phyloP scores from a whole-genome alignment of 805 yeast genomes.

The Lipomyces sp. region DNA sequence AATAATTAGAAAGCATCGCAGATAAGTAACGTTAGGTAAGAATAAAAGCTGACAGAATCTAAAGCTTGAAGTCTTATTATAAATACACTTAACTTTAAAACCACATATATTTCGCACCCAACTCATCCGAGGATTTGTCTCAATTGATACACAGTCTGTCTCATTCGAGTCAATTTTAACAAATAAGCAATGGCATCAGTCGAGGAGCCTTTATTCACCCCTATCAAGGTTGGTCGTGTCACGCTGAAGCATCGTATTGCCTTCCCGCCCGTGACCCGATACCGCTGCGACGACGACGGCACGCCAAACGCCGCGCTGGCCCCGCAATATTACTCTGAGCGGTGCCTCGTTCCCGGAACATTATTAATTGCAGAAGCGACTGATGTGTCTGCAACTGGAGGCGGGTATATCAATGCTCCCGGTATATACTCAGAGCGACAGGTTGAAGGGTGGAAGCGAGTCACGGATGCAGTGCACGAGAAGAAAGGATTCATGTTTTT shows the following conservation, averaged over 20 bases:
- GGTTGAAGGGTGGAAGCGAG: constrained; percentile 72
- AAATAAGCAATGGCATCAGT: no score
- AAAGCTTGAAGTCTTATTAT: no score
- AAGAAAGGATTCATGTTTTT: constrained; percentile 41
- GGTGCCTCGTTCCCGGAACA: constrained; percentile 57
- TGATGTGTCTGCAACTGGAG: constrained; percentile 44
- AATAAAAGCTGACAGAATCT: no score
- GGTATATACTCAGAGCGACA: constrained; percentile 70
- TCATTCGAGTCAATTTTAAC: no score
- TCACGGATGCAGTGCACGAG: constrained; percentile 47
- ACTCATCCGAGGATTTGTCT: no score
- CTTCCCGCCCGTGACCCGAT: constrained; percentile 53
- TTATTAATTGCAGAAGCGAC: constrained; percentile 61
- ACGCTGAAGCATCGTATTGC: constrained; percentile 43
- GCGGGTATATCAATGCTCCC: constrained; percentile 41
- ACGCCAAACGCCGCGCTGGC: constrained; percentile 42
- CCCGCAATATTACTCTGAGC: constrained; percentile 53
- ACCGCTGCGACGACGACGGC: constrained; percentile 36
- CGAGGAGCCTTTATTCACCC: constrained; percentile 25
- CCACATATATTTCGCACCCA: no score
- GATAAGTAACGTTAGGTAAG: no score
- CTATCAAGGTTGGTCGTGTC: constrained; percentile 33
- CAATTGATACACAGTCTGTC: no score
- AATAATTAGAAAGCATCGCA: no score
- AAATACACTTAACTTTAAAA: no score